phyloP scores from a whole-genome alignment of 2,329 filamentous ascomycete genomes.

The Diaporthe vexans region DNA sequence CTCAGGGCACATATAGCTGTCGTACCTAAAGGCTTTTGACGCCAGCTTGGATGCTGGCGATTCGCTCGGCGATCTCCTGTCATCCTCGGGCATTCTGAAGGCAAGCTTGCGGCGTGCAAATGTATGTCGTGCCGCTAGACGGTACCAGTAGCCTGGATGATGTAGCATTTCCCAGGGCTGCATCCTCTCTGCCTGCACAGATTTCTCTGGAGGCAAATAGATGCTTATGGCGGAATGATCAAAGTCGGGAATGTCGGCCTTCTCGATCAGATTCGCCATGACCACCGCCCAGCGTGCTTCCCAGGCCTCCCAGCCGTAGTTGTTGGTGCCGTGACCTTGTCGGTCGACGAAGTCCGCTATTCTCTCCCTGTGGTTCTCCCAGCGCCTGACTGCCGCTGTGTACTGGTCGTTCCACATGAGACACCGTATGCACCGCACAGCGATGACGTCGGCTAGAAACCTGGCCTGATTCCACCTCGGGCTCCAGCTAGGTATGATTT shows the following conservation, averaged over 20 bases:
- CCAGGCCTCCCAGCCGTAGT: slow-evolving; percentile 96
- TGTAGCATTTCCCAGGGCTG: slow-evolving; percentile 76
- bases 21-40: slow-evolving; percentile 70
- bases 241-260: slow-evolving; percentile 65
- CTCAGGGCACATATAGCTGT: slow-evolving; percentile 76
- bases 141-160: slow-evolving; percentile 78
- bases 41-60: slow-evolving; percentile 62
- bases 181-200: slow-evolving; percentile 68
- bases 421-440: slow-evolving; percentile 85
- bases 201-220: slow-evolving; percentile 71
- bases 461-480: slow-evolving; percentile 94
- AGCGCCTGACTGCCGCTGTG: slow-evolving; percentile 84
- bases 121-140: slow-evolving; percentile 70
- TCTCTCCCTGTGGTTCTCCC: slow-evolving; percentile 82
- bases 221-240: slow-evolving; percentile 58
- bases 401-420: slow-evolving; percentile 84
- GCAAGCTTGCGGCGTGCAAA: slow-evolving; percentile 67
- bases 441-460: slow-evolving; percentile 84
- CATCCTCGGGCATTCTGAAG: slow-evolving; percentile 70
- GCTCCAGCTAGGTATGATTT: slow-evolving; percentile 91
- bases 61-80: slow-evolving; percentile 64
- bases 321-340: slow-evolving; percentile 85
- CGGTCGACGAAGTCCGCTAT: slow-evolving; percentile 84
- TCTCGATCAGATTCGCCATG: slow-evolving; percentile 73
- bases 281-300: slow-evolving; percentile 79